Conservation (phyloP, 2,329 filamentous ascomycete species). For the Monilinia polystroma region DNA sequence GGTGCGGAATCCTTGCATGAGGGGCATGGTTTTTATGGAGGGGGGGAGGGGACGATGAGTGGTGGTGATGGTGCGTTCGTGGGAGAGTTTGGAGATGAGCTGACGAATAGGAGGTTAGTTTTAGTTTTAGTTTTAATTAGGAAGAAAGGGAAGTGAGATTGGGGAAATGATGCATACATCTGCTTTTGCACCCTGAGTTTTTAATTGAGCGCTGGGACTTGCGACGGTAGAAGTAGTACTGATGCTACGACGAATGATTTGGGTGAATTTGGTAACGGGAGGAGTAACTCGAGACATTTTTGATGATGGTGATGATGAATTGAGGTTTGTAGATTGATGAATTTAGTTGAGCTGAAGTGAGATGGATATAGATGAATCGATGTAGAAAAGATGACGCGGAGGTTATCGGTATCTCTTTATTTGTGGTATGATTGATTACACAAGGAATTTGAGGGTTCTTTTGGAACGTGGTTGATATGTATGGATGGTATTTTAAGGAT, state of each 20-base stretch:
- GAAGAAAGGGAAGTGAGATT: not conserved
- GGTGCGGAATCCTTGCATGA: slow-evolving; percentile 64
- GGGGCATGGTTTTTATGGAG: slow-evolving; percentile 49
- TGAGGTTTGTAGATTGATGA: not conserved
- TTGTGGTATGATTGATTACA: no score
- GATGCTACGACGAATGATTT: slow-evolving; percentile 32
- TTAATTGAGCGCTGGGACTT: slow-evolving; percentile 33
- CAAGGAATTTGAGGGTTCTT: no score
- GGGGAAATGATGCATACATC: slow-evolving; percentile 32
- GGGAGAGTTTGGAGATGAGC: slow-evolving; percentile 36
- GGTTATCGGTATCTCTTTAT: no score
- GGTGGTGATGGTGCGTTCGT: slow-evolving; percentile 35
- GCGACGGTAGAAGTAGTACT: slow-evolving; percentile 32
- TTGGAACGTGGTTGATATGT: no score
- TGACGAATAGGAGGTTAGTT: slow-evolving; percentile 24
- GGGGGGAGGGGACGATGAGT: slow-evolving; percentile 41
- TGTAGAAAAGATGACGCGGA: no score
- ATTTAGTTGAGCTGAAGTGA: not conserved
- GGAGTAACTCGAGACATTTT: slow-evolving; percentile 40
- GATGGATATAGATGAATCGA: not conserved
- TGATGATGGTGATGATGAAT: slow-evolving; percentile 1
- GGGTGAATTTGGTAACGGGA: slow-evolving; percentile 36
- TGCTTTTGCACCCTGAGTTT: slow-evolving; percentile 32
- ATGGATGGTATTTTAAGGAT: no score
- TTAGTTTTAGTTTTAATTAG: not conserved